Percentiles rank a stretch among this genome's conserved stretches.
Conservation (phyloP, 2,329 filamentous ascomycete genomes). For the Eutypella sp. region DNA sequence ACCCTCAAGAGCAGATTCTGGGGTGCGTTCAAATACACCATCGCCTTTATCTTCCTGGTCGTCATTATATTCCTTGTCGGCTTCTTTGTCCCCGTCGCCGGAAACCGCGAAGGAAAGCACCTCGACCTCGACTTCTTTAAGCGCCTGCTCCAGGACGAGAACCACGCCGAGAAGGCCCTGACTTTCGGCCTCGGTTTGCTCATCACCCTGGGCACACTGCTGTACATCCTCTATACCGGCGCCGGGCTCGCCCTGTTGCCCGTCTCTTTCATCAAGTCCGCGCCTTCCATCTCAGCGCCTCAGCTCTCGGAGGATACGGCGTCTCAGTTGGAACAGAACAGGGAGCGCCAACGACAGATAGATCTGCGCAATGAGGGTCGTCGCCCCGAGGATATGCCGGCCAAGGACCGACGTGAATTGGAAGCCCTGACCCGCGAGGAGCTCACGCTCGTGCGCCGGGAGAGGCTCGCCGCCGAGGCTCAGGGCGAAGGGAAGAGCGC, state of each 20-base stretch:
- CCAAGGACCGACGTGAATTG: constrained; percentile 83
- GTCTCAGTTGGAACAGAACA: constrained; percentile 78
- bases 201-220: constrained; percentile 76
- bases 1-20: constrained; percentile 66
- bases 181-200: constrained; percentile 88
- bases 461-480: constrained; percentile 79
- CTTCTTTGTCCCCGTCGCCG: constrained; percentile 85
- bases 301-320: constrained; percentile 72
- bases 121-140: constrained; percentile 91
- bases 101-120: constrained; percentile 58
- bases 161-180: constrained; percentile 86
- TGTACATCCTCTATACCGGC: constrained; percentile 87
- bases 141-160: constrained; percentile 66
- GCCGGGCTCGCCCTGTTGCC: constrained; percentile 85
- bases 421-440: constrained; percentile 86
- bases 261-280: constrained; percentile 85
- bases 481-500: constrained; percentile 71
- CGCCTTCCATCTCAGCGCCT: constrained; percentile 78
- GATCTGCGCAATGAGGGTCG: constrained; percentile 79
- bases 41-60: constrained; percentile 75
- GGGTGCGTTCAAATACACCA: constrained; percentile 86
- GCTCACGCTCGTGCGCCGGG: constrained; percentile 82
- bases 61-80: constrained; percentile 83
- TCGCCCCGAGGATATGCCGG: constrained; percentile 66
- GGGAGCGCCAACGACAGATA: constrained; percentile 86